phyloP scores from a whole-genome alignment of 2,329 filamentous ascomycete species.

The Fusarium nisikadoi region DNA sequence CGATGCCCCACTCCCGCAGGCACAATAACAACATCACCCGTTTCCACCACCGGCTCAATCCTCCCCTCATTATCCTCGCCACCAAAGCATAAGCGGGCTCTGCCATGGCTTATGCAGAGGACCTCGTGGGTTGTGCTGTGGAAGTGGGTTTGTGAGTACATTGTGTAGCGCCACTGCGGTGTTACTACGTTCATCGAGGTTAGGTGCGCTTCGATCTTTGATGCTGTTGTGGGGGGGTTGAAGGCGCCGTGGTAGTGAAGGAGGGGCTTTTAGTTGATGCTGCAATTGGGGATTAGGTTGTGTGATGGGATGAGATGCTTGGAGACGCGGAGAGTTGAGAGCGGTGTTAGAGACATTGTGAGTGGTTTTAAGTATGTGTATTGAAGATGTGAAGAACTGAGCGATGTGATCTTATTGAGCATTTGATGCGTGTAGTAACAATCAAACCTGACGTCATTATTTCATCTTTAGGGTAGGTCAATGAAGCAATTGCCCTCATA shows the following conservation, averaged over 20 bases:
- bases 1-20: conserved; percentile 74
- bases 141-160: conserved; percentile 74
- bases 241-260: conserved; percentile 74
- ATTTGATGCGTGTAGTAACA: background rate
- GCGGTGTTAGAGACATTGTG: conserved; percentile 29
- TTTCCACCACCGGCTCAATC: conserved; percentile 65
- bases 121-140: conserved; percentile 76
- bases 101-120: conserved; percentile 67
- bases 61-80: conserved; percentile 68
- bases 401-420: background rate
- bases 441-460: background rate
- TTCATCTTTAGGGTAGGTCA: background rate
- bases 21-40: conserved; percentile 72
- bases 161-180: conserved; percentile 76
- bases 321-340: conserved; percentile 65
- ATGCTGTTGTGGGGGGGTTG: conserved; percentile 52
- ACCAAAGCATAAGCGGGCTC: conserved; percentile 72
- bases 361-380: no score
- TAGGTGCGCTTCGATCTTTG: conserved; percentile 67
- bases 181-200: conserved; percentile 61
- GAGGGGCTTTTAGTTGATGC: conserved; percentile 70
- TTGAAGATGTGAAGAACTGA: background rate
- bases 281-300: conserved; percentile 70
- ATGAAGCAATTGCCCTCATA: background rate
- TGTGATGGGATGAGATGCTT: conserved; percentile 68